phyloP scores from a whole-genome alignment of 805 yeast genomes.

The Lachancea lanzarotensis region DNA sequence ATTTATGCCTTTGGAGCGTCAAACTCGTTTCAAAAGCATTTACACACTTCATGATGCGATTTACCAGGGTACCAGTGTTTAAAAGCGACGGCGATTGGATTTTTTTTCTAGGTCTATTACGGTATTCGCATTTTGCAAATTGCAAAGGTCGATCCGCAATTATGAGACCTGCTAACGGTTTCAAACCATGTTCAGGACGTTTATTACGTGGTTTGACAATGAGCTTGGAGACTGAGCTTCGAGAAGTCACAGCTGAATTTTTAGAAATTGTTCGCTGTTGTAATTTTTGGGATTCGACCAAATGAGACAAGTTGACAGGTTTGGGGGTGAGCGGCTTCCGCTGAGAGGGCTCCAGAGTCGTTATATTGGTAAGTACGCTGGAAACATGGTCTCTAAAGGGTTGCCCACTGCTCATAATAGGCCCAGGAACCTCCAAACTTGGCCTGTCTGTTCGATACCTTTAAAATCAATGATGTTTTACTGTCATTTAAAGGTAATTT shows the following conservation, averaged over 20 bases:
- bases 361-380: not conserved
- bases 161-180: not conserved
- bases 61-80: not conserved
- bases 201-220: not conserved
- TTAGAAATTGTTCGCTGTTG: not conserved
- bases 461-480: no score
- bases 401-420: not conserved
- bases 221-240: not conserved
- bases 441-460: no score
- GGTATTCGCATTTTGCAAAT: not conserved
- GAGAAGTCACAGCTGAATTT: not conserved
- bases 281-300: conserved; percentile 1
- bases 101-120: not conserved
- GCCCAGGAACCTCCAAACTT: not conserved
- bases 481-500: no score
- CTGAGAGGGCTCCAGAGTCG: not conserved
- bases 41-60: conserved; percentile 1
- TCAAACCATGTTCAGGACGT: not conserved
- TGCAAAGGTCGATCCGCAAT: not conserved
- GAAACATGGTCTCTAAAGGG: conserved; percentile 1
- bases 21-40: conserved; percentile 4
- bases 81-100: not conserved
- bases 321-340: conserved; percentile 3
- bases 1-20: conserved; percentile 4
- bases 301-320: conserved; percentile 5